phyloP scores from a whole-genome alignment of 1,139 yeast genomes.

The Saccharomyces hybrid region DNA sequence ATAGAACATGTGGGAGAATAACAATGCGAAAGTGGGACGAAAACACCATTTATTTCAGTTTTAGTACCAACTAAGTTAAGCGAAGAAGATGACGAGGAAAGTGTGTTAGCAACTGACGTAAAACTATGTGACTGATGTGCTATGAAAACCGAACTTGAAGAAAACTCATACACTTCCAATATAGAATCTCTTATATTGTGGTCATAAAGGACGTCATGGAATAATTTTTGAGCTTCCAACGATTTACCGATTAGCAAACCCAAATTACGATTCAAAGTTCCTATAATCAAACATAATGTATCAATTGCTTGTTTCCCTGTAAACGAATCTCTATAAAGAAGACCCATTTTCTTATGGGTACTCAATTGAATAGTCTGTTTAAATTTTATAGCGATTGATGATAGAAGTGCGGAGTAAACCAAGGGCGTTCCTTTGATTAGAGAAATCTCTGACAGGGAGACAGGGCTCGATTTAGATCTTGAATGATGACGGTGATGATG shows the following conservation, averaged over 20 bases:
- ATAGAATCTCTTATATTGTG: conserved; percentile 84
- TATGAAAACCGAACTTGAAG: conserved; percentile 39
- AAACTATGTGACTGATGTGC: conserved; percentile 13
- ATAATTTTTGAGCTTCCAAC: conserved; percentile 86
- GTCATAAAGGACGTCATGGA: conserved; percentile 93
- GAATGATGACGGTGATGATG: conserved; percentile 5
- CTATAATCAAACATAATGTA: conserved; percentile 69
- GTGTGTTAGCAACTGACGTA: neutral
- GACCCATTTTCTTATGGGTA: conserved; percentile 85
- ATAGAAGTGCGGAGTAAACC: conserved; percentile 79
- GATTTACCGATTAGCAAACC: conserved; percentile 87
- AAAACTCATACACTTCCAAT: conserved; percentile 83
- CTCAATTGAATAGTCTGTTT: conserved; percentile 64
- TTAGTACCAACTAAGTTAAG: conserved; percentile 3
- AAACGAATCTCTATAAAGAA: conserved; percentile 88
- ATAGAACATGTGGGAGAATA: conserved; percentile 94
- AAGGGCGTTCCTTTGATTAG: conserved; percentile 24
- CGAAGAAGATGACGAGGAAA: neutral
- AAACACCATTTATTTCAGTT: conserved; percentile 60
- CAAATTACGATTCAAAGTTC: conserved; percentile 85
- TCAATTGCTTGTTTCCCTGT: conserved; percentile 95
- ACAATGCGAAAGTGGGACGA: conserved; percentile 86
- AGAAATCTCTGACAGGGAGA: neutral
- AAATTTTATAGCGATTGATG: conserved; percentile 76
- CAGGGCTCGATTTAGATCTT: neutral